Conservation (phyloP, 495 filamentous ascomycete species). For the Sabuloglossum arenarium region DNA sequence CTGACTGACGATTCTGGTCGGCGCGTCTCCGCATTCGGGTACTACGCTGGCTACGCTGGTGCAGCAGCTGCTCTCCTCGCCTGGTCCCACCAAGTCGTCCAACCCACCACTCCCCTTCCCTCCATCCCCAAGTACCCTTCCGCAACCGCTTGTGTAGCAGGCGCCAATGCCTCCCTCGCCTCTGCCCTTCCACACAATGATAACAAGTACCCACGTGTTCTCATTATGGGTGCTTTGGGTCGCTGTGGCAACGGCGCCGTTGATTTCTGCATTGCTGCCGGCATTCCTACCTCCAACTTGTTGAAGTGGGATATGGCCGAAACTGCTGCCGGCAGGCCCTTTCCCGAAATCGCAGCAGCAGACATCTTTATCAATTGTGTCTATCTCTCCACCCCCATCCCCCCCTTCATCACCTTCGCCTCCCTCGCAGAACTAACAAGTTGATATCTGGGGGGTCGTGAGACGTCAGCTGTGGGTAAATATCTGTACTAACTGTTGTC, state of each 20-base stretch:
- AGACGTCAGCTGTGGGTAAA: constrained; percentile 3
- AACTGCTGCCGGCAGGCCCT: not conserved
- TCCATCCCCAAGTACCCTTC: not conserved
- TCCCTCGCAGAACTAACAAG: not conserved
- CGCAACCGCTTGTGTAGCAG: not conserved
- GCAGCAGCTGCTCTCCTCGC: constrained; percentile 1
- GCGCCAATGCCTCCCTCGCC: not conserved
- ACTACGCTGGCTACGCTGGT: constrained; percentile 4
- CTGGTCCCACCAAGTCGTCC: not conserved
- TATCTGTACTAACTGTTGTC: too few species aligned
- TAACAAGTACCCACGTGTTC: not conserved
- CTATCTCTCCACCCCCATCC: not conserved
- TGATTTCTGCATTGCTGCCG: not conserved
- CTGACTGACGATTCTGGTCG: not conserved
- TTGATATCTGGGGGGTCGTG: not conserved
- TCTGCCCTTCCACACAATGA: not conserved
- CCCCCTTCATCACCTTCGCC: not conserved
- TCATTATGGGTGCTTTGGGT: not conserved
- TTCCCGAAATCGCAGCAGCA: not conserved
- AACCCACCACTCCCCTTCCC: not conserved
- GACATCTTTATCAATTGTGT: constrained; percentile 5
- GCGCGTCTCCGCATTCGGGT: constrained; percentile 3
- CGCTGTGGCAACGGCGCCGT: not conserved
- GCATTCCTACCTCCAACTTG: not conserved
- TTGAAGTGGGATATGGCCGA: constrained; percentile 3